Percentiles rank a stretch among this genome's conserved stretches.
Conservation (phyloP, 371 early-diverging fungal species). For the Rhizopus microsporus region DNA sequence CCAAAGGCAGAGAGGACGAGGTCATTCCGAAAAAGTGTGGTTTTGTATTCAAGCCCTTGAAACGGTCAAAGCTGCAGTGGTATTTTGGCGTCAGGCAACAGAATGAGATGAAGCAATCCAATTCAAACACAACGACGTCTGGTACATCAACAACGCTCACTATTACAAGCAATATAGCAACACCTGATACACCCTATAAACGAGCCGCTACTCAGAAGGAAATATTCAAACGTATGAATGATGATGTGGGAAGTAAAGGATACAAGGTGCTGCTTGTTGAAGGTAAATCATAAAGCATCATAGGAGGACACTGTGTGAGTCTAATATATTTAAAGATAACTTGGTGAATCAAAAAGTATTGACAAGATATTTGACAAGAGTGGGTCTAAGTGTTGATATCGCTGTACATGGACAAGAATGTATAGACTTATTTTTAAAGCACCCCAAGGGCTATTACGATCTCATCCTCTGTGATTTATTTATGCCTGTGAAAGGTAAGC, state of each 20-base stretch:
- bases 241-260: slow-evolving; percentile 56
- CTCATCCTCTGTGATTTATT: slow-evolving; percentile 63
- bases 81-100: slow-evolving; percentile 51
- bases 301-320: not conserved
- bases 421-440: slow-evolving; percentile 45
- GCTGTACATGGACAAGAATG: slow-evolving; percentile 60
- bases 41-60: slow-evolving; percentile 65
- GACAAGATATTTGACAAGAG: slow-evolving; percentile 49
- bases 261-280: slow-evolving; percentile 52
- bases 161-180: slow-evolving; percentile 17
- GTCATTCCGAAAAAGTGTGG: slow-evolving; percentile 49
- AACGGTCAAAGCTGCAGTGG: slow-evolving; percentile 55
- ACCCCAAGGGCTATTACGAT: slow-evolving; percentile 50
- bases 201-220: slow-evolving; percentile 57
- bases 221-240: slow-evolving; percentile 55
- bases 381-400: slow-evolving; percentile 54
- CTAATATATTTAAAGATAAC: slow-evolving; percentile 39
- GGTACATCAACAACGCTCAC: not conserved
- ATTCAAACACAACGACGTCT: not conserved
- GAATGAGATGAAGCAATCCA: slow-evolving; percentile 7
- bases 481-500: slow-evolving; percentile 68
- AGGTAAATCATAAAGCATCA: slow-evolving; percentile 30
- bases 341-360: slow-evolving; percentile 65
- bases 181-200: slow-evolving; percentile 49
- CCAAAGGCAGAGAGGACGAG: slow-evolving; percentile 33